A percentile compares a stretch with the other conserved stretches of the same genome.
Conservation (phyloP, 2,329 filamentous ascomycete species). For the Aspergillus fumigatus region DNA sequence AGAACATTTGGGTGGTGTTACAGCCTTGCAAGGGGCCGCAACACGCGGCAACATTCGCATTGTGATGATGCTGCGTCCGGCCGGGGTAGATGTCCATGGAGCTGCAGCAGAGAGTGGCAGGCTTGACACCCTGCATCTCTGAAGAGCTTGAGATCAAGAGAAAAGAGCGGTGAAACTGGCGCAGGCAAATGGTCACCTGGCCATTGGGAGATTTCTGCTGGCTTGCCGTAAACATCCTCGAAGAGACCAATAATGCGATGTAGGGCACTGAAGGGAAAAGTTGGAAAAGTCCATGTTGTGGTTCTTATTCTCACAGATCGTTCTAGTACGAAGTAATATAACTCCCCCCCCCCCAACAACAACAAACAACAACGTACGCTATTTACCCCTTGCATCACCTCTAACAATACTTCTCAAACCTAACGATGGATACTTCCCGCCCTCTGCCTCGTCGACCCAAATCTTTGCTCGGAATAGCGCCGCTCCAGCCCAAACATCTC, state of each 20-base stretch:
- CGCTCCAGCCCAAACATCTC: constrained; percentile 20
- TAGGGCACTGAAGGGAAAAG: no score
- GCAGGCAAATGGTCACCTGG: constrained; percentile 9
- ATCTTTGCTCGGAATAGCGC: constrained; percentile 15
- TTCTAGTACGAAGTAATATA: neutral
- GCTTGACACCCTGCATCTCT: constrained; percentile 24
- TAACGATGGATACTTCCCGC: constrained; percentile 19
- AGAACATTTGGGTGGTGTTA: constrained; percentile 8
- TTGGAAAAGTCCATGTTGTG: neutral
- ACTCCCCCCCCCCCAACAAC: neutral
- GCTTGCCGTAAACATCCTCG: constrained; percentile 5
- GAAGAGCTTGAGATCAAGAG: constrained; percentile 9
- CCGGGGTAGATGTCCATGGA: constrained; percentile 22
- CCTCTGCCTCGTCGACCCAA: constrained; percentile 18
- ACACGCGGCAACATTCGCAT: constrained; percentile 14
- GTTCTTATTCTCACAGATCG: neutral
- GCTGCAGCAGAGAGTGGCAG: constrained; percentile 28
- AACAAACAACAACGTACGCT: neutral
- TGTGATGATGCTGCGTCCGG: constrained; percentile 14
- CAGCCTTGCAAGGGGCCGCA: constrained; percentile 23
- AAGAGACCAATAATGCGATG: no score
- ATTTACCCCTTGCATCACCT: neutral
- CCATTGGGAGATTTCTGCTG: constrained; percentile 11
- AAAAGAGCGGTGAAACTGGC: constrained; percentile 8
- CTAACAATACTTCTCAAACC: neutral